phyloP scores from a whole-genome alignment of 2,329 filamentous ascomycete genomes.

The Gremmenia infestans region DNA sequence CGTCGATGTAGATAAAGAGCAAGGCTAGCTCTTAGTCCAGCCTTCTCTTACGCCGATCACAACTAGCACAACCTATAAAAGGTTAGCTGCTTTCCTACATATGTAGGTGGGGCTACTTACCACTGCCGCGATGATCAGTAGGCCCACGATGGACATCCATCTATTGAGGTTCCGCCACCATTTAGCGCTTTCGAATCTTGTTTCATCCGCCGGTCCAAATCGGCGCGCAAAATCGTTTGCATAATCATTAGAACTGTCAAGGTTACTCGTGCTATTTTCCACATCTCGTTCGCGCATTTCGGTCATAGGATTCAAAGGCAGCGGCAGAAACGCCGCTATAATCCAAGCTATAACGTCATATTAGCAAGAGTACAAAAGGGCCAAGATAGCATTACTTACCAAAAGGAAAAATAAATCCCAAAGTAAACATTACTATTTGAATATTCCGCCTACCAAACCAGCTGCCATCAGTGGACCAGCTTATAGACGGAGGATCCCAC shows the following conservation, averaged over 20 bases:
- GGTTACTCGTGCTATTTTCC: constrained; percentile 28
- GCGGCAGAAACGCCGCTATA: constrained; percentile 67
- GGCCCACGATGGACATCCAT: constrained; percentile 53
- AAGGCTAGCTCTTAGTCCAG: constrained; percentile 11
- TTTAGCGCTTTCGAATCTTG: constrained; percentile 47
- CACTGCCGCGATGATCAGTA: constrained; percentile 49
- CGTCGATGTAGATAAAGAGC: neutral
- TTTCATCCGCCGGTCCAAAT: constrained; percentile 30
- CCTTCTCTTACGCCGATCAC: constrained; percentile 22
- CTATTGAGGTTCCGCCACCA: constrained; percentile 62
- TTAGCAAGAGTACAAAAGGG: constrained; percentile 3
- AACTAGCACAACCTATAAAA: constrained; percentile 24
- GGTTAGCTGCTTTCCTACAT: constrained; percentile 1
- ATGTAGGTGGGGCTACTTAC: constrained; percentile 30
- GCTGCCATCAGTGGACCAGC: constrained; percentile 56
- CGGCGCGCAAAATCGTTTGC: constrained; percentile 24
- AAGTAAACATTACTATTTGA: constrained; percentile 69
- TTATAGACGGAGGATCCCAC: constrained; percentile 70
- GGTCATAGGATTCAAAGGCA: constrained; percentile 54
- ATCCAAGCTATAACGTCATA: constrained; percentile 60
- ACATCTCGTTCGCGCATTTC: constrained; percentile 45
- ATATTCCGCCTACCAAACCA: constrained; percentile 63
- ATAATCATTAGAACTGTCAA: constrained; percentile 19
- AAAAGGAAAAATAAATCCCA: constrained; percentile 74
- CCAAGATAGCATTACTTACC: constrained; percentile 41